Evolutionary conservation across 2,329 filamentous ascomycete species (phyloP).

Genomic region (Ascochyta fabae): DNA sequence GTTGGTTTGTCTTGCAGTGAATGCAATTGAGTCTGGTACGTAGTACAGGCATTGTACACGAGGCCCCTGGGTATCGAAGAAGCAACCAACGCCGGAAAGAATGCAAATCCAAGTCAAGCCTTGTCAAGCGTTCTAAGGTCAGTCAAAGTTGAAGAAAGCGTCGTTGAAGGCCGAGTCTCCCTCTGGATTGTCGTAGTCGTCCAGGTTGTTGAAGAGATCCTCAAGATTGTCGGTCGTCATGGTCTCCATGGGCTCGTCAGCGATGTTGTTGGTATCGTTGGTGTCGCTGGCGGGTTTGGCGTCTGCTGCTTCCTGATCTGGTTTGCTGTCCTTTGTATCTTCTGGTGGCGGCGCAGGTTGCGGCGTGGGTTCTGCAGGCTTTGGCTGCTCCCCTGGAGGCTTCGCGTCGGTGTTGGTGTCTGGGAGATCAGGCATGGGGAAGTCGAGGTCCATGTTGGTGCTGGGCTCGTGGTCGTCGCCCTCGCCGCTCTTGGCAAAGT

Average conservation of each 20-base stretch:
- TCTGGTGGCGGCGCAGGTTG: slow-evolving; percentile 1
- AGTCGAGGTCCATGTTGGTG: slow-evolving; percentile 37
- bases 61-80: not conserved
- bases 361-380: slow-evolving; percentile 14
- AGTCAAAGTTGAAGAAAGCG: slow-evolving; percentile 47
- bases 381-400: slow-evolving; percentile 10
- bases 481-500: slow-evolving; percentile 41
- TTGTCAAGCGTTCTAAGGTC: not conserved
- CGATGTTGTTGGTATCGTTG: slow-evolving; percentile 2
- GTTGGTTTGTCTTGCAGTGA: too few species aligned
- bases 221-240: slow-evolving; percentile 43
- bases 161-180: slow-evolving; percentile 46
- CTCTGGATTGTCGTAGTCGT: slow-evolving; percentile 43
- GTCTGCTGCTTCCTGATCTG: slow-evolving; percentile 2
- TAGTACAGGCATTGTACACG: not conserved
- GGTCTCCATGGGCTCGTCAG: slow-evolving; percentile 36
- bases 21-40: too few species aligned
- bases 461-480: slow-evolving; percentile 20
- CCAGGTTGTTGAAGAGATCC: slow-evolving; percentile 46
- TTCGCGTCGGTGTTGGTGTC: slow-evolving; percentile 25
- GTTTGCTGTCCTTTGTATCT: slow-evolving; percentile 5
- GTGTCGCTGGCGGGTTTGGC: slow-evolving; percentile 4
- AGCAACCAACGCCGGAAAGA: not conserved
- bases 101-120: not conserved
- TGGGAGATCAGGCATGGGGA: slow-evolving; percentile 41